These are phyloP conservation scores for Capillidium heterosporum DNA, from an alignment of 371 early-diverging fungal genomes.

Conservation along the genomic window DNA sequence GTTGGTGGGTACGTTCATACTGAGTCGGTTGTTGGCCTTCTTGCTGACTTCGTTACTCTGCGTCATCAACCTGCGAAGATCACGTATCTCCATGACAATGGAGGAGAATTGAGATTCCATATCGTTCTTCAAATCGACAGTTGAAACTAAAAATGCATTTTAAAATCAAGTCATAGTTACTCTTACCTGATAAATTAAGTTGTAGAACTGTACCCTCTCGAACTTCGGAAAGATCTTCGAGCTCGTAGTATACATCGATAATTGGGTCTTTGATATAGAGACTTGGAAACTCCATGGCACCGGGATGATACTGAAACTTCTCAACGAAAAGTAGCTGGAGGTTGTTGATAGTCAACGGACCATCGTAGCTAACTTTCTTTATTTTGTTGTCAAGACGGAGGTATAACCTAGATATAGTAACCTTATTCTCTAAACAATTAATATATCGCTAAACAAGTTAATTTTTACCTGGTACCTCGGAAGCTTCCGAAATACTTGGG, in stretches of 20 bases:
- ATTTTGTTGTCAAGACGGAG: neutral
- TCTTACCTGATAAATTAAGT: conserved; percentile 38
- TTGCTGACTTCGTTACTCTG: conserved; percentile 11
- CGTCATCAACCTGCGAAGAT: conserved; percentile 14
- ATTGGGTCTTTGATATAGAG: conserved; percentile 47
- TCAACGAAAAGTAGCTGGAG: conserved; percentile 4
- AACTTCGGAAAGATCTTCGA: conserved; percentile 43
- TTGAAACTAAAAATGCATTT: neutral
- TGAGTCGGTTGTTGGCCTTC: conserved; percentile 11
- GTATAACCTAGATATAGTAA: neutral
- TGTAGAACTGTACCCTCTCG: conserved; percentile 34
- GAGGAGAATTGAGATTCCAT: conserved; percentile 19
- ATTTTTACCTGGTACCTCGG: neutral
- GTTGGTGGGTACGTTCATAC: neutral
- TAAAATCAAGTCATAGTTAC: neutral
- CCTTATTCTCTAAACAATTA: neutral
- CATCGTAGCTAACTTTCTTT: conserved; percentile 1
- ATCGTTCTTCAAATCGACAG: conserved; percentile 8
- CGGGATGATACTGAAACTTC: conserved; percentile 5
- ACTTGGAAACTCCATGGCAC: neutral
- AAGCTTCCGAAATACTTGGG: too few species aligned
- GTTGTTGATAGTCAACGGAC: neutral
- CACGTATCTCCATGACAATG: conserved; percentile 17
- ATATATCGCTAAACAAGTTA: neutral
- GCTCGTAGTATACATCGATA: conserved; percentile 38